These are phyloP conservation scores for Panus rudis DNA, from an alignment of 768 basidiomycete genomes.

Conservation along the genomic window DNA sequence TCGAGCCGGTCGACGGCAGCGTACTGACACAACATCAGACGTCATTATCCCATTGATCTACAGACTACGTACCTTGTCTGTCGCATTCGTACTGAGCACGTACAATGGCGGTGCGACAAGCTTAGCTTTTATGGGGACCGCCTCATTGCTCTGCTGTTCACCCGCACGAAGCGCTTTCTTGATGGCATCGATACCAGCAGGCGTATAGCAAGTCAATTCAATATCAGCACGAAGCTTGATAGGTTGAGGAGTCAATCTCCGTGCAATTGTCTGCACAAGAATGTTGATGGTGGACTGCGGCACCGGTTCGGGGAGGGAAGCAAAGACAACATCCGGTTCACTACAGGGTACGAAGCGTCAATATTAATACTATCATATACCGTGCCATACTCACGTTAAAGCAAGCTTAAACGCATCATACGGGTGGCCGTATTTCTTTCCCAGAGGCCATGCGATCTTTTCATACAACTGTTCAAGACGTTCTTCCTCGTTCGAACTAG, in stretches of 20 bases:
- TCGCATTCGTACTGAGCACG: constrained; percentile 91
- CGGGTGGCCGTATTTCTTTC: constrained; percentile 86
- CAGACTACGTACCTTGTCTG: constrained; percentile 71
- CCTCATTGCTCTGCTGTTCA: constrained; percentile 79
- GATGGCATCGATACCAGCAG: constrained; percentile 94
- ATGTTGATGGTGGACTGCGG: constrained; percentile 50
- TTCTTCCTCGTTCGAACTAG: constrained; percentile 60
- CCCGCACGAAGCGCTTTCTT: constrained; percentile 86
- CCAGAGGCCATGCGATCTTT: constrained; percentile 88
- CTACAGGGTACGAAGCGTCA: constrained; percentile 25
- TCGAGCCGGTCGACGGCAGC: constrained; percentile 91
- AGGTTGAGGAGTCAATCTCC: constrained; percentile 93
- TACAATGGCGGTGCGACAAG: constrained; percentile 95
- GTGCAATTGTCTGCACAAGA: constrained; percentile 80
- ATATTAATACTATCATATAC: neutral
- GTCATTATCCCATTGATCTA: neutral
- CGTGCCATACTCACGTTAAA: constrained; percentile 59
- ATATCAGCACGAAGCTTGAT: constrained; percentile 99
- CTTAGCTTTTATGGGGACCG: constrained; percentile 95
- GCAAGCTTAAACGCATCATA: constrained; percentile 98
- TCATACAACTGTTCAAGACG: constrained; percentile 85
- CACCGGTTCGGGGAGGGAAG: constrained; percentile 53
- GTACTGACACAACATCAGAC: constrained; percentile 35
- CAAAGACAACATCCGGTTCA: constrained; percentile 77
- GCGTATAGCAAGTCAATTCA: constrained; percentile 93